Base-by-base conservation (phyloP, 1,284 basidiomycete species). In the Moesziomyces globuligerus region DNA sequence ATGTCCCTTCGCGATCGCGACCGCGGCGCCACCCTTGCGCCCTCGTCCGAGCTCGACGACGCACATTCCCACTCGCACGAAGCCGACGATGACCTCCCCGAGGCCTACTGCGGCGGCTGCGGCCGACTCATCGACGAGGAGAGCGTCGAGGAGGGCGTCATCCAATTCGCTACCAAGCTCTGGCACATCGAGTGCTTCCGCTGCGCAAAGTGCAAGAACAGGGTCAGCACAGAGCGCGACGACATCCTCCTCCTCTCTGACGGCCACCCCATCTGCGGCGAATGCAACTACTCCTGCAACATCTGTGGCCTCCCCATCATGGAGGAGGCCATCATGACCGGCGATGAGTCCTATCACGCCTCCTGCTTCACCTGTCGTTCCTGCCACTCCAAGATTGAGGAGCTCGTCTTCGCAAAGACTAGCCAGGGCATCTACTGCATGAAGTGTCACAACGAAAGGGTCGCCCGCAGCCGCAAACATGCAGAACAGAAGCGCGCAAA, bases 361-460 rank as follows among this genome's bases (percentile, higher is more conserved):
- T 91, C 94, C 75, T 98, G 95, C 85, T 98, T 98, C 87, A 94
- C 94, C 74, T 98, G 95, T 85, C 91, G 93, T 75, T 91, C 94
- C 36, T 98, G 95, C 85, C 89, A 90, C 81, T 90, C 91, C 80
- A 88, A 92, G 59, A 98, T 98, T 76, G 94, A 98, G 83, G 95
- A 98, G 83, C 89, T 98, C 49, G 93, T 98, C 55, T 98, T 98
- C 78, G 96, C 95, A 53, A 98, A 98, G 86, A 98, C 96, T 1
- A 92, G 90, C 67, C 93, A 97, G 79, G 95, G 96, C 46, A 98
- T 98, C 69, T 98, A 98, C 83, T 98, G 95, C 83, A 97, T 98
- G 94, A 78, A 89, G 50, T 98, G 95, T 79, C 96, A 98, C 83
- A 96, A 94, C 83, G 92, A 97, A 65, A 90, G 96, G 54, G 95